phyloP scores from a whole-genome alignment of 2,329 filamentous ascomycete genomes.

The Calonectria naviculata region DNA sequence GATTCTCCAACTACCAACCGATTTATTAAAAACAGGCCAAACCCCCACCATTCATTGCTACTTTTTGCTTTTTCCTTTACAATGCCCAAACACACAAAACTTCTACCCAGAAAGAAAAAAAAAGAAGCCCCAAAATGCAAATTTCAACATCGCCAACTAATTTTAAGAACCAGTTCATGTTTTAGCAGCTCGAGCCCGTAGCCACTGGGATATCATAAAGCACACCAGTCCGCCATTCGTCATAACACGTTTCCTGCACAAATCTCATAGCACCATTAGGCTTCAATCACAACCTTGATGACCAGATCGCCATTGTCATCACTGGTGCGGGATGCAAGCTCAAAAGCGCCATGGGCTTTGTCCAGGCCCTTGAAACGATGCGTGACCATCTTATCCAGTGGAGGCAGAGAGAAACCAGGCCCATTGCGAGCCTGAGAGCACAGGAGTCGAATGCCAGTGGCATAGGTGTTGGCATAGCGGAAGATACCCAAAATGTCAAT shows the following conservation, averaged over 20 bases:
- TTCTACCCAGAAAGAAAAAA: not conserved
- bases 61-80: not conserved
- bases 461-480: constrained; percentile 81
- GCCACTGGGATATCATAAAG: constrained; percentile 27
- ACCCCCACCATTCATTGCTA: not conserved
- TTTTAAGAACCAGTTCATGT: constrained; percentile 12
- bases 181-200: not conserved
- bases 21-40: not conserved
- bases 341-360: constrained; percentile 72
- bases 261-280: constrained; percentile 43
- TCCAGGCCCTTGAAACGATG: constrained; percentile 76
- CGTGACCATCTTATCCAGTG: constrained; percentile 78
- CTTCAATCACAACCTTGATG: constrained; percentile 76
- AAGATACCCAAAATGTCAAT: constrained; percentile 84
- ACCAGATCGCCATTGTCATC: constrained; percentile 77
- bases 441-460: constrained; percentile 73
- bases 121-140: not conserved
- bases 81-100: not conserved
- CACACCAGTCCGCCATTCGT: constrained; percentile 31
- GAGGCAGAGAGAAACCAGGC: constrained; percentile 63
- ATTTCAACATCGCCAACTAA: not conserved
- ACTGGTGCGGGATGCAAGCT: constrained; percentile 74
- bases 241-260: constrained; percentile 20
- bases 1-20: not conserved
- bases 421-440: constrained; percentile 54